A percentile compares a stretch with the other conserved stretches of the same genome.
Evolutionary conservation across 140 eudicot genomes (phyloP).

Genomic region (Senecio squalidus): DNA sequence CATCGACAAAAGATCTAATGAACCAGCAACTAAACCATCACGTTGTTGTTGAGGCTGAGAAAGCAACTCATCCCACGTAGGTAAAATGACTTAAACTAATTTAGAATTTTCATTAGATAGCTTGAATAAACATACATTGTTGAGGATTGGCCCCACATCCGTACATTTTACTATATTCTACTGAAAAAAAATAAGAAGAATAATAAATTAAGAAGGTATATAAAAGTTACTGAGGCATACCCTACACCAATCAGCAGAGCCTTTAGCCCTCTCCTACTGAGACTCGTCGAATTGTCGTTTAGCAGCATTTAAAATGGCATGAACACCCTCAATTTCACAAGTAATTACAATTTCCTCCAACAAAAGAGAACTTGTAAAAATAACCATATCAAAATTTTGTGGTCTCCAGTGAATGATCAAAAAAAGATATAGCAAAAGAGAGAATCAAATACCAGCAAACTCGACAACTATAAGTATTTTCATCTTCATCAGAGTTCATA

Average conservation of each 20-base stretch:
- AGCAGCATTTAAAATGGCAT: constrained; percentile 71
- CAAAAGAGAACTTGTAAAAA: constrained; percentile 68
- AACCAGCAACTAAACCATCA: constrained; percentile 92
- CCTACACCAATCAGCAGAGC: constrained; percentile 91
- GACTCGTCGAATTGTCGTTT: constrained; percentile 68
- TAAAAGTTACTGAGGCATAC: constrained; percentile 41
- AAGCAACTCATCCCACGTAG: constrained; percentile 9
- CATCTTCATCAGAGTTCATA: constrained; percentile 99
- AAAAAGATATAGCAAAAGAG: background rate
- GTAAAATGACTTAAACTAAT: constrained; percentile 2
- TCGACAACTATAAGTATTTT: constrained; percentile 85
- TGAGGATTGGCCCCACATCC: constrained; percentile 69
- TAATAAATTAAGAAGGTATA: too few relatives aligned
- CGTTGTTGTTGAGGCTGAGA: constrained; percentile 88
- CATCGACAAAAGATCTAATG: constrained; percentile 91
- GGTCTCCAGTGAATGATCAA: background rate
- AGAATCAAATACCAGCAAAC: constrained; percentile 64
- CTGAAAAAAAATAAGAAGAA: too few relatives aligned
- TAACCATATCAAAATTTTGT: background rate
- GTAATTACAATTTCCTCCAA: constrained; percentile 71
- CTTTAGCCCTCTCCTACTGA: constrained; percentile 56
- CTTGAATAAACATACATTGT: constrained; percentile 40
- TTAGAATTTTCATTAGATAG: constrained; percentile 8
- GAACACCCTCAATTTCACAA: constrained; percentile 67
- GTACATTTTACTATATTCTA: too few relatives aligned